A percentile compares a stretch with the other conserved stretches of the same genome.
These are phyloP conservation scores for Neofusicoccum sp. DNA, from an alignment of 2,329 filamentous ascomycete species.

Conservation along the genomic window DNA sequence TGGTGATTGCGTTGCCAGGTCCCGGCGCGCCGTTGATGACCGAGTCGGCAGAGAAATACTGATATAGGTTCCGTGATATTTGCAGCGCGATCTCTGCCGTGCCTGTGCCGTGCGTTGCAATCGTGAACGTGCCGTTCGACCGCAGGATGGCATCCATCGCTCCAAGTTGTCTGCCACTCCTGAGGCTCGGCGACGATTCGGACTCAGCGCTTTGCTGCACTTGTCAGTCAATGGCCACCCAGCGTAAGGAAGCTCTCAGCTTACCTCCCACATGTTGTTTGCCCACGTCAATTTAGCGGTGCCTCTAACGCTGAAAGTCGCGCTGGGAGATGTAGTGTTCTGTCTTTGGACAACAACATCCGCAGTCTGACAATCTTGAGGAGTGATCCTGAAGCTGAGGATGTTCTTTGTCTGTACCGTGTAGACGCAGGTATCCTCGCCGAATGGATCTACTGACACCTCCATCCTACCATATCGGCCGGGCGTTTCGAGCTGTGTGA, in stretches of 20 bases:
- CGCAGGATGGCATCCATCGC: slow-evolving; percentile 54
- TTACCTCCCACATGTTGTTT: background rate
- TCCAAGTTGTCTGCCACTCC: slow-evolving; percentile 51
- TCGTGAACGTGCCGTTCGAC: slow-evolving; percentile 45
- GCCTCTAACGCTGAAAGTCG: background rate
- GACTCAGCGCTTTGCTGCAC: background rate
- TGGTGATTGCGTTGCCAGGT: slow-evolving; percentile 48
- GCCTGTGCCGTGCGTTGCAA: slow-evolving; percentile 36
- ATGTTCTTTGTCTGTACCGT: slow-evolving; percentile 35
- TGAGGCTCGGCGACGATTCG: slow-evolving; percentile 23
- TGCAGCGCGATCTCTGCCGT: slow-evolving; percentile 48
- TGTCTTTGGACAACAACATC: background rate
- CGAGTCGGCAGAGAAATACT: slow-evolving; percentile 57
- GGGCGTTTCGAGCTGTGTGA: slow-evolving; percentile 51
- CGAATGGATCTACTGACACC: slow-evolving; percentile 28
- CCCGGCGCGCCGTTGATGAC: slow-evolving; percentile 31
- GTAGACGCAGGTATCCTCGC: slow-evolving; percentile 19
- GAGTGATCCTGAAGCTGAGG: slow-evolving; percentile 30
- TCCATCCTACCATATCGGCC: slow-evolving; percentile 51
- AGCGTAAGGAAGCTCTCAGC: slow-evolving; percentile 17
- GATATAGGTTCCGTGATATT: slow-evolving; percentile 56
- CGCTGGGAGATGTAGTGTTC: background rate
- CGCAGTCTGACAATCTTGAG: slow-evolving; percentile 6
- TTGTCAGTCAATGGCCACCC: background rate
- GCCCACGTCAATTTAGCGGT: background rate